Conservation (phyloP, 116 monocot genomes). For the Posidonia oceanica region DNA sequence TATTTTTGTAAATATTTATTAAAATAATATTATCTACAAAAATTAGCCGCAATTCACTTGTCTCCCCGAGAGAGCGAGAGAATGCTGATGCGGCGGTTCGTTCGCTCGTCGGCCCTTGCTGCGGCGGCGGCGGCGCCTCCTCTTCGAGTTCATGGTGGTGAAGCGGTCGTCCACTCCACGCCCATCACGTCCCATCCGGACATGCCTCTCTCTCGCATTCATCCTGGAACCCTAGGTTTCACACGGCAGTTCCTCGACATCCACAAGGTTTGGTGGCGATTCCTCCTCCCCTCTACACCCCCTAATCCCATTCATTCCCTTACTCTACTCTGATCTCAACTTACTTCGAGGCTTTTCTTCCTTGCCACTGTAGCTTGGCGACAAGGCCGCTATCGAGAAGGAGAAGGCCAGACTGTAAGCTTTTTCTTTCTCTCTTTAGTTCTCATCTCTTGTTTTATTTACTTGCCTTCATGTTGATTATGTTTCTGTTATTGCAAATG, state of each 20-base stretch:
- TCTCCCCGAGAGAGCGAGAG: no score
- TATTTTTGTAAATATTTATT: no score
- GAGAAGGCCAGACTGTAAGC: conserved; percentile 48
- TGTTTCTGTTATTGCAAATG: neutral
- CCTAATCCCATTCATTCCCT: neutral
- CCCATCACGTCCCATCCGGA: neutral
- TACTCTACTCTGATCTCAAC: neutral
- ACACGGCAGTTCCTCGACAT: conserved; percentile 43
- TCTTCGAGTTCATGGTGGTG: no score
- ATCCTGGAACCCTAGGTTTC: conserved; percentile 11
- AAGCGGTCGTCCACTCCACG: no score
- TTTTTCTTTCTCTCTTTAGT: neutral
- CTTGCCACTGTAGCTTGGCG: conserved; percentile 20
- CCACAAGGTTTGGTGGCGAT: conserved; percentile 24
- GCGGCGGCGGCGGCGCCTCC: conserved; percentile 2
- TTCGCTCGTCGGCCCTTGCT: neutral
- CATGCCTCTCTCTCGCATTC: neutral
- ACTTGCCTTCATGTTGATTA: neutral
- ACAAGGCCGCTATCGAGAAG: conserved; percentile 39
- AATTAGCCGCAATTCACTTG: no score
- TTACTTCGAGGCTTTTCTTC: neutral
- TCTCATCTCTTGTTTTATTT: neutral
- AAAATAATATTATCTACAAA: no score
- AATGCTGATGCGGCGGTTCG: neutral
- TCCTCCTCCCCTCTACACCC: neutral